Evolutionary conservation across 208 protist genomes (phyloP).

Genomic region (Porcisia deanei): DNA sequence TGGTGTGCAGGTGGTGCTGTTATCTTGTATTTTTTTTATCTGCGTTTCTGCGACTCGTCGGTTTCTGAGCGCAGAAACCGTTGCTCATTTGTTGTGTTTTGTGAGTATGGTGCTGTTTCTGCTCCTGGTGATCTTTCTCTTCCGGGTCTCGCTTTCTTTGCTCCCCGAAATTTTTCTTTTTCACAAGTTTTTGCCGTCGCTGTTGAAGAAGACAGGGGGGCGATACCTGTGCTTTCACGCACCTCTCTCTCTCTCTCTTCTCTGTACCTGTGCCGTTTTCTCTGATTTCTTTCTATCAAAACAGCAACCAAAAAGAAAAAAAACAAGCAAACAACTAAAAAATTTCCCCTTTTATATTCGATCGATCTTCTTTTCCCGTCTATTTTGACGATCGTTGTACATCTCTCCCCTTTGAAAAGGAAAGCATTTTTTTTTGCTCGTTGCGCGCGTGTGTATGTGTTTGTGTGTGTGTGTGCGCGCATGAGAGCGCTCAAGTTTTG

Average conservation of each 20-base stretch:
- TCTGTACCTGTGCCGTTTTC: not conserved
- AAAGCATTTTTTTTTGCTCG: not conserved
- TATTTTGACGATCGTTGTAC: not conserved
- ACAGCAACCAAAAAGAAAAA: too few relatives aligned
- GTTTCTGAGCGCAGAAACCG: too few relatives aligned
- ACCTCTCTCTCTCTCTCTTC: not conserved
- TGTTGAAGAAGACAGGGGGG: not conserved
- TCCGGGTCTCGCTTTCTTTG: too few relatives aligned
- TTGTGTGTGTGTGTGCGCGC: not conserved
- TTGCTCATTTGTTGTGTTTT: too few relatives aligned
- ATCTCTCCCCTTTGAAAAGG: not conserved
- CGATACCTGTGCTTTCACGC: not conserved
- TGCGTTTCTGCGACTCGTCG: too few relatives aligned
- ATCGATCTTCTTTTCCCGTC: not conserved
- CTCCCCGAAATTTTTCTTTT: too few relatives aligned
- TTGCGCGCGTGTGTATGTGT: not conserved
- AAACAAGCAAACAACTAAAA: too few relatives aligned
- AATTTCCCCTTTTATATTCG: too few relatives aligned
- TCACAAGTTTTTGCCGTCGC: not conserved
- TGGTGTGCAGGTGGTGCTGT: too few relatives aligned
- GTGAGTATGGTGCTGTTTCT: too few relatives aligned
- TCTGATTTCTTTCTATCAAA: not conserved
- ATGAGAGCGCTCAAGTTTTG: not conserved
- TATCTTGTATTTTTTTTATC: too few relatives aligned
- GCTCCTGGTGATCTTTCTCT: too few relatives aligned